Evolutionary conservation across 257 asterid species (phyloP).

Genomic region (Buddleja alternifolia): DNA sequence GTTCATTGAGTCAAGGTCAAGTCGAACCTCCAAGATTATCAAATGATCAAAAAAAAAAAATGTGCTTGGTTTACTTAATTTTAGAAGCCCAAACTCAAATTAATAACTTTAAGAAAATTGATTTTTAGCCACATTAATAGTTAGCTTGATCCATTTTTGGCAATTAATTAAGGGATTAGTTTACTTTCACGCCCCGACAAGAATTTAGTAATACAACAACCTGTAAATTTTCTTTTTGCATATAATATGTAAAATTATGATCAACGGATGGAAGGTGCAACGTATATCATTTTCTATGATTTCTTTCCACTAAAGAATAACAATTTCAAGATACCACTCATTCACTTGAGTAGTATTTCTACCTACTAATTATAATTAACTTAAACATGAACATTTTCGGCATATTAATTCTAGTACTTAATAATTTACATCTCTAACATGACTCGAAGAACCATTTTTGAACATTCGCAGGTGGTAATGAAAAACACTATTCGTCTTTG

Average conservation of each 20-base stretch:
- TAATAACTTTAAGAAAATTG: too few species aligned
- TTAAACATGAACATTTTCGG: background rate
- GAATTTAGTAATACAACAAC: too few species aligned
- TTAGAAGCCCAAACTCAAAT: too few species aligned
- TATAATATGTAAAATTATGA: background rate
- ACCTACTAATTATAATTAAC: background rate
- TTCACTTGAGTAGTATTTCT: background rate
- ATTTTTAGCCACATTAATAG: too few species aligned
- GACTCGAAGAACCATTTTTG: background rate
- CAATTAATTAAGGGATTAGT: too few species aligned
- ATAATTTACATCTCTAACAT: background rate
- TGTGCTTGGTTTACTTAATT: too few species aligned
- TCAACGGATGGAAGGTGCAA: constrained; percentile 28
- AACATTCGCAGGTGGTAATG: constrained; percentile 50
- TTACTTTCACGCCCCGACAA: too few species aligned
- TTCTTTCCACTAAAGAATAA: background rate
- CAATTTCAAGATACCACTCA: constrained; percentile 13
- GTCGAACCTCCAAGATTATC: too few species aligned
- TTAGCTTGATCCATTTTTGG: too few species aligned
- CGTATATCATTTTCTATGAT: background rate
- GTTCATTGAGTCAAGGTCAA: too few species aligned
- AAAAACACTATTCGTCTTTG: constrained; percentile 60
- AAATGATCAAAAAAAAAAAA: too few species aligned
- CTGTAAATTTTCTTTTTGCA: too few species aligned
- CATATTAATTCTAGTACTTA: background rate